Evolutionary conservation across 768 basidiomycete species (phyloP).

Genomic region (Pleurotus platypus): DNA sequence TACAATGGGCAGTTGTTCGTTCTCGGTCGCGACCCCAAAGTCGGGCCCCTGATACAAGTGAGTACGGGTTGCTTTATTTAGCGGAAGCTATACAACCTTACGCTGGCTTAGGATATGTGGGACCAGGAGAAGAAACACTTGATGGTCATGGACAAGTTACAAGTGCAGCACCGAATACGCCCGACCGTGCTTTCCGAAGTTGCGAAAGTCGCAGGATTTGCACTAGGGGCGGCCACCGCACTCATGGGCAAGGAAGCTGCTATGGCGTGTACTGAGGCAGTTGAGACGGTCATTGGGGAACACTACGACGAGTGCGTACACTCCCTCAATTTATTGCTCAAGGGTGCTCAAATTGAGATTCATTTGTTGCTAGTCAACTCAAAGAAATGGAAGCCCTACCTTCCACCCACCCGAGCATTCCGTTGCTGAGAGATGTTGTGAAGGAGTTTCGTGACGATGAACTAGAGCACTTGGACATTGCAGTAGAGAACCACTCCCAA

Average conservation of each 20-base stretch:
- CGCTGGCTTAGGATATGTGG: conserved; percentile 85
- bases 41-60: conserved; percentile 74
- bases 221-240: conserved; percentile 81
- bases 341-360: not conserved
- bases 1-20: conserved; percentile 85
- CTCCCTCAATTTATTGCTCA: not conserved
- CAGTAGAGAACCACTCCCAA: conserved; percentile 84
- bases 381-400: conserved; percentile 64
- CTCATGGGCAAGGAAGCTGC: conserved; percentile 90
- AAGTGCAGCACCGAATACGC: conserved; percentile 76
- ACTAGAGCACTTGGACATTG: conserved; percentile 89
- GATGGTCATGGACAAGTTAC: conserved; percentile 79
- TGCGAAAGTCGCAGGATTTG: conserved; percentile 85
- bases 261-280: conserved; percentile 98
- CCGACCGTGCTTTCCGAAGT: conserved; percentile 82
- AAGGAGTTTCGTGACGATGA: conserved; percentile 92
- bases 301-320: conserved; percentile 94
- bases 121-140: conserved; percentile 93
- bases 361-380: conserved; percentile 61
- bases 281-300: conserved; percentile 96
- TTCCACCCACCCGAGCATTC: conserved; percentile 72
- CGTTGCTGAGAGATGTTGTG: conserved; percentile 67
- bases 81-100: not conserved
- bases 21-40: conserved; percentile 52
- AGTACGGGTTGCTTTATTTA: conserved; percentile 16